Evolutionary conservation across 2,329 filamentous ascomycete genomes (phyloP).

Genomic region (Colletotrichum sp.): DNA sequence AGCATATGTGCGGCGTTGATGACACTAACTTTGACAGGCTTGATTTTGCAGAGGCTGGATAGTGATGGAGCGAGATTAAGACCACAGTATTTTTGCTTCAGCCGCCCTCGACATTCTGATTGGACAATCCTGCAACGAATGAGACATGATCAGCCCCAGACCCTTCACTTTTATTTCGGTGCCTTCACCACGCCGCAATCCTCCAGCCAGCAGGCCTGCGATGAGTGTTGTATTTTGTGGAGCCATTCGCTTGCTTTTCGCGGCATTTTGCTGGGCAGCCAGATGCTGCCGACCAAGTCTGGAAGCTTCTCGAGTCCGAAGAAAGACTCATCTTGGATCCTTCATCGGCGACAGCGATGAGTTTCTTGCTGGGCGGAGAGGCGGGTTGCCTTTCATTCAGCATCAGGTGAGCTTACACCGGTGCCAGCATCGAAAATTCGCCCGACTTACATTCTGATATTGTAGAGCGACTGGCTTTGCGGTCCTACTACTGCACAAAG

Average conservation of each 20-base stretch:
- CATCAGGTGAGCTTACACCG: constrained; percentile 1
- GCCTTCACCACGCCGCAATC: not conserved
- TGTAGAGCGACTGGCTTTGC: not conserved
- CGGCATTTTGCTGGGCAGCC: not conserved
- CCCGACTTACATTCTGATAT: not conserved
- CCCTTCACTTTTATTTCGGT: not conserved
- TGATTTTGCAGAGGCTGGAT: not conserved
- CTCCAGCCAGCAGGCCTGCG: not conserved
- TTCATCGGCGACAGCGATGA: not conserved
- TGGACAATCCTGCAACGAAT: not conserved
- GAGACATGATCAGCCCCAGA: not conserved
- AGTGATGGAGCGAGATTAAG: not conserved
- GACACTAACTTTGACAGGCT: not conserved
- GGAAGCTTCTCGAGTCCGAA: not conserved
- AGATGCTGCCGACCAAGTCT: not conserved
- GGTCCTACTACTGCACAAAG: not conserved
- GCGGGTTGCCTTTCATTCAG: not conserved
- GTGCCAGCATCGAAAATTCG: not conserved
- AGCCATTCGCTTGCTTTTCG: not conserved
- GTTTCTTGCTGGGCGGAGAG: not conserved
- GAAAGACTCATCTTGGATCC: not conserved
- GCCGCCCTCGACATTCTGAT: not conserved
- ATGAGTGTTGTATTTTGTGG: not conserved
- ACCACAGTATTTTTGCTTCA: not conserved
- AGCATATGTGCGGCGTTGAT: not conserved